Percentiles rank a stretch among this genome's conserved stretches.
phyloP scores from a whole-genome alignment of 345 rosid species.

The Turritis glabra region DNA sequence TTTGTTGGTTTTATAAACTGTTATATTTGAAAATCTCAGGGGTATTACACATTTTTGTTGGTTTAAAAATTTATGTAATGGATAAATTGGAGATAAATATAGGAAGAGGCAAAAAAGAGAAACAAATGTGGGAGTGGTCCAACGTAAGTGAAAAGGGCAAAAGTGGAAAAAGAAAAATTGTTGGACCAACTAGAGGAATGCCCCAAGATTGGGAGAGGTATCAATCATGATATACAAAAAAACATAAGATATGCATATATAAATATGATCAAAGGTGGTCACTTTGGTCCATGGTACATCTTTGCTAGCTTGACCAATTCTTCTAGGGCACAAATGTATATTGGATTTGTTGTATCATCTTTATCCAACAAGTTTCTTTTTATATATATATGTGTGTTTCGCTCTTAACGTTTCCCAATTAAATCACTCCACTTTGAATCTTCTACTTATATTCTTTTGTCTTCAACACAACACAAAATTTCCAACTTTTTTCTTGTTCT shows the following conservation, averaged over 20 bases:
- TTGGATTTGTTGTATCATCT: conserved; percentile 42
- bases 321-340: conserved; percentile 35
- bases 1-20: background rate
- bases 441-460: conserved; percentile 39
- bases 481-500: conserved; percentile 26
- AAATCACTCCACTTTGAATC: conserved; percentile 37
- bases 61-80: background rate
- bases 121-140: conserved; percentile 36
- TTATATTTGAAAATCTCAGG: background rate
- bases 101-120: background rate
- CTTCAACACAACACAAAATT: conserved; percentile 32
- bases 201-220: conserved; percentile 56
- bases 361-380: conserved; percentile 38
- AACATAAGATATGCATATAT: conserved; percentile 30
- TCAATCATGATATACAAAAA: conserved; percentile 31
- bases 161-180: conserved; percentile 12
- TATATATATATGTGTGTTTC: background rate
- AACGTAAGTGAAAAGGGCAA: conserved; percentile 24
- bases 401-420: conserved; percentile 34
- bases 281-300: conserved; percentile 40
- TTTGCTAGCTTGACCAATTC: conserved; percentile 44
- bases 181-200: conserved; percentile 44
- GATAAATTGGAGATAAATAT: background rate
- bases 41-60: background rate
- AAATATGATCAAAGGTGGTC: conserved; percentile 39